Conservation (phyloP, 2,329 filamentous ascomycete genomes). For the Ceratocystis papillata region DNA sequence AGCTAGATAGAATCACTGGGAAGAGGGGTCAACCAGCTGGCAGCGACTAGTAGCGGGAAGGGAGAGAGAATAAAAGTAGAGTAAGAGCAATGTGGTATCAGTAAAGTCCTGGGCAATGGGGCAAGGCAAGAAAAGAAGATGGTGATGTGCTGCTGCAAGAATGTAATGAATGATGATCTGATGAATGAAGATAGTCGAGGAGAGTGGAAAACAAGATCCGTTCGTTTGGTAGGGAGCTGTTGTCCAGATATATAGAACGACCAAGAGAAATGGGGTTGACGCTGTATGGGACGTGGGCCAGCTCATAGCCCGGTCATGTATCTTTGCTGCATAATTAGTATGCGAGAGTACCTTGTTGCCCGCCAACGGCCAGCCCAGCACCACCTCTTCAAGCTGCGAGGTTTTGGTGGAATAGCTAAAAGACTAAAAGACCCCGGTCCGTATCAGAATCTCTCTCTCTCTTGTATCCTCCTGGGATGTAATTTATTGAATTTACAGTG, state of each 20-base stretch:
- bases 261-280: background rate
- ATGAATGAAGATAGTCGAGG: constrained; percentile 6
- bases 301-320: background rate
- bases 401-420: constrained; percentile 1
- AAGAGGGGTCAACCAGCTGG: background rate
- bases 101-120: background rate
- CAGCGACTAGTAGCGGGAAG: background rate
- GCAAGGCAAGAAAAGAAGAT: background rate
- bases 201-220: background rate
- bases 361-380: background rate
- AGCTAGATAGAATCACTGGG: background rate
- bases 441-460: constrained; percentile 5
- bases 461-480: background rate
- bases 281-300: constrained; percentile 9
- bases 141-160: background rate
- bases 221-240: background rate
- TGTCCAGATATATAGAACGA: constrained; percentile 8
- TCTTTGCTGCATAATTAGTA: background rate
- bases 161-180: background rate
- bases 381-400: background rate
- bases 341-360: background rate
- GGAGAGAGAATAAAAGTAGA: background rate
- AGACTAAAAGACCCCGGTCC: constrained; percentile 10
- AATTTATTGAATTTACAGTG: constrained; percentile 6
- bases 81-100: background rate